These are phyloP conservation scores for Cephaloascus fragrans DNA, from an alignment of 805 yeast genomes.

Conservation along the genomic window DNA sequence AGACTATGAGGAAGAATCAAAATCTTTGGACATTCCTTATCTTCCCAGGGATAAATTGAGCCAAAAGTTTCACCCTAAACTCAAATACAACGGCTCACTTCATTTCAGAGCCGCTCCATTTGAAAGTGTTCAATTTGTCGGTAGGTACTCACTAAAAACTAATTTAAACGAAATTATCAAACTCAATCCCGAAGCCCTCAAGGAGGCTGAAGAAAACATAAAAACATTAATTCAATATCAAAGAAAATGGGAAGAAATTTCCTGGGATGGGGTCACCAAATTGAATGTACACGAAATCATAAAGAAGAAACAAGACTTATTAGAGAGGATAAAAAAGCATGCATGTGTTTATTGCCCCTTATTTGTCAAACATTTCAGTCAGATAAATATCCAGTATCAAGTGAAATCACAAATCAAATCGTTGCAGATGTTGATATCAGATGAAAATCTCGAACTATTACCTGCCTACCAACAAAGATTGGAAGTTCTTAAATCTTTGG, in stretches of 20 bases:
- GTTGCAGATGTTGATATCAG: slow-evolving; percentile 59
- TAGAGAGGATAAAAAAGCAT: slow-evolving; percentile 16
- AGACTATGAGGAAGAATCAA: slow-evolving; percentile 14
- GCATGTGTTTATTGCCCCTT: slow-evolving; percentile 24
- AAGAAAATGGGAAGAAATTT: slow-evolving; percentile 31
- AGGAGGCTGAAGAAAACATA: slow-evolving; percentile 25
- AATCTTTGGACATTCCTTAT: slow-evolving; percentile 21
- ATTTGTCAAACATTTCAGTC: slow-evolving; percentile 34
- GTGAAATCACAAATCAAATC: slow-evolving; percentile 42
- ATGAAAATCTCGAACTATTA: slow-evolving; percentile 78
- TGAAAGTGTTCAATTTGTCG: slow-evolving; percentile 31
- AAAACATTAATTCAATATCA: slow-evolving; percentile 23
- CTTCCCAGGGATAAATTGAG: slow-evolving; percentile 18
- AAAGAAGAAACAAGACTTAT: slow-evolving; percentile 23
- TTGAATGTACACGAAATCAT: slow-evolving; percentile 25
- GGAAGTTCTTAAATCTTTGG: slow-evolving; percentile 66
- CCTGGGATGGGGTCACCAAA: slow-evolving; percentile 23
- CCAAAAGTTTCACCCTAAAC: slow-evolving; percentile 10
- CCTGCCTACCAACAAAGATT: slow-evolving; percentile 93
- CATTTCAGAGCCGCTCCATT: slow-evolving; percentile 29
- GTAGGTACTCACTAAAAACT: slow-evolving; percentile 23
- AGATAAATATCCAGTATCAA: slow-evolving; percentile 32
- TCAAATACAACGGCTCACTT: slow-evolving; percentile 18
- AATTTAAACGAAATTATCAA: slow-evolving; percentile 22
- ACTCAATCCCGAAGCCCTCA: slow-evolving; percentile 23